Conservation (phyloP, 2,329 filamentous ascomycete genomes). For the Monilinia aucupariae region DNA sequence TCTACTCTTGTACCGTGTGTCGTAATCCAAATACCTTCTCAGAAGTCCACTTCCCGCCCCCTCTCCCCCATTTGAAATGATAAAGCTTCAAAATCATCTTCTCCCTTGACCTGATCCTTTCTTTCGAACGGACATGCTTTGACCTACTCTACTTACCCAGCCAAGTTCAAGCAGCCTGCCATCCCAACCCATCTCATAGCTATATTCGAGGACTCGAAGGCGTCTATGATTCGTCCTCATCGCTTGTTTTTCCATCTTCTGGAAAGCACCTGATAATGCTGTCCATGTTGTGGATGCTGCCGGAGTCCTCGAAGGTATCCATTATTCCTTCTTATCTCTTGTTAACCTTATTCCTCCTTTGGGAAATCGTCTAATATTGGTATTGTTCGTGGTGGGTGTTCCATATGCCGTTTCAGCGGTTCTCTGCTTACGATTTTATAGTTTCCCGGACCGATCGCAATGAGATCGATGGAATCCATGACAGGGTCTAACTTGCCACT, state of each 20-base stretch:
- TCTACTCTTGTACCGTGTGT: too few species aligned
- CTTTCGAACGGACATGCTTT: neutral
- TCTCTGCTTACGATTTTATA: neutral
- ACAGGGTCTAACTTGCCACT: neutral
- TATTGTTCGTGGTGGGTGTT: neutral
- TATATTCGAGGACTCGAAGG: neutral
- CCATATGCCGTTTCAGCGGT: neutral
- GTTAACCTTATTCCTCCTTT: too few species aligned
- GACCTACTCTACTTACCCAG: too few species aligned
- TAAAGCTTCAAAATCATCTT: too few species aligned
- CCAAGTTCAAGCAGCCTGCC: neutral
- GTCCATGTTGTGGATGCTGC: neutral
- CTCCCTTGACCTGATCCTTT: neutral
- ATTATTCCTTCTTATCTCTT: too few species aligned
- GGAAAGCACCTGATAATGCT: neutral
- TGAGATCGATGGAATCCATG: neutral
- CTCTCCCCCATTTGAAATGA: neutral
- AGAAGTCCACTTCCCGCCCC: too few species aligned
- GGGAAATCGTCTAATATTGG: too few species aligned
- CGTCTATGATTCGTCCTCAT: neutral
- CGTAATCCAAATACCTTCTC: too few species aligned
- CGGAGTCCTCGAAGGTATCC: neutral
- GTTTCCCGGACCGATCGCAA: neutral
- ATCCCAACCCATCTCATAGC: neutral
- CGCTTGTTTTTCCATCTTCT: too few species aligned